These are phyloP conservation scores for Aspergillus funiculosus DNA, from an alignment of 495 filamentous ascomycete genomes.

Conservation along the genomic window DNA sequence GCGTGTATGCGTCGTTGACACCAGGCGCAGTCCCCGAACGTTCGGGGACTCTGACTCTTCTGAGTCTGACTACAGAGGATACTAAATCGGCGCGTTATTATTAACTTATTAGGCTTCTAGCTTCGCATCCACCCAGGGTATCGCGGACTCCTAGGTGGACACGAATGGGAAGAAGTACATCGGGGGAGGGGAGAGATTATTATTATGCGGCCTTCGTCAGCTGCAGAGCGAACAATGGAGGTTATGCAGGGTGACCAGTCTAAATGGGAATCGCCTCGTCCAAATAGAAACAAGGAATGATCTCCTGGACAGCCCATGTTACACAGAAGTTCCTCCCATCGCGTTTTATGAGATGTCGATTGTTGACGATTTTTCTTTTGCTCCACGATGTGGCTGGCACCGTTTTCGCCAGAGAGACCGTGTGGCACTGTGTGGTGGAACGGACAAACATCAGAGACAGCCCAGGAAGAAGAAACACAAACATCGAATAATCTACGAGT, in stretches of 20 bases:
- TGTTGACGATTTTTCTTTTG: too few species aligned
- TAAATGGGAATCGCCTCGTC: not conserved
- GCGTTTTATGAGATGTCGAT: slow-evolving; percentile 3
- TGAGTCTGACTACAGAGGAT: too few species aligned
- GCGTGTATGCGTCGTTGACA: not conserved
- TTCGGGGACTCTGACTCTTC: not conserved
- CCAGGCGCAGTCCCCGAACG: not conserved
- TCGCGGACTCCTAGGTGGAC: not conserved
- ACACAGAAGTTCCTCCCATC: not conserved
- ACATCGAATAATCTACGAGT: too few species aligned
- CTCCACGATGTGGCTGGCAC: too few species aligned
- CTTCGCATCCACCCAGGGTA: not conserved
- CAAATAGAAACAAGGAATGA: not conserved
- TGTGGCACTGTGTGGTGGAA: too few species aligned
- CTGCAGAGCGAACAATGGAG: slow-evolving; percentile 2
- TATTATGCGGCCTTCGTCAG: too few species aligned
- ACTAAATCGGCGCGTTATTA: too few species aligned
- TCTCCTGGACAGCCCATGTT: slow-evolving; percentile 3
- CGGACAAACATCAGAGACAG: not conserved
- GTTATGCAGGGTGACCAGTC: slow-evolving; percentile 9
- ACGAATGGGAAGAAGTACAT: too few species aligned
- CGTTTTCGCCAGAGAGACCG: not conserved
- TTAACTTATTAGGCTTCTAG: not conserved
- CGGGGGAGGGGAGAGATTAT: slow-evolving; percentile 6
- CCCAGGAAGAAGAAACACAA: too few species aligned